These are phyloP conservation scores for Cnidoscolus chayamansa DNA, from an alignment of 441 rosid genomes.

Conservation along the genomic window DNA sequence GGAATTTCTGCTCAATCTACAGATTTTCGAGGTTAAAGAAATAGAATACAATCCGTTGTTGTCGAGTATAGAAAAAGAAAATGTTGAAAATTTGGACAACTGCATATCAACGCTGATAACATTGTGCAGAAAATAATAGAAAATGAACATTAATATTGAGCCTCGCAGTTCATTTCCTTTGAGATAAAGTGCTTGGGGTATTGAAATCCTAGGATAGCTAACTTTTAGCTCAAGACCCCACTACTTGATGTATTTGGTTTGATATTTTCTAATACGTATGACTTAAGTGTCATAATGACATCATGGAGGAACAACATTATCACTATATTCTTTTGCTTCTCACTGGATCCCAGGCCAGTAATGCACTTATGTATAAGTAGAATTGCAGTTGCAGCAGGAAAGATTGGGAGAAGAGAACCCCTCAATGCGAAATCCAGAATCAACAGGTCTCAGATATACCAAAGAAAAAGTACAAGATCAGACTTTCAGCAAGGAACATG, in stretches of 20 bases:
- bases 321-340: too few species aligned
- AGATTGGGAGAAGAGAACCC: background rate
- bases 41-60: background rate
- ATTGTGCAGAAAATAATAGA: background rate
- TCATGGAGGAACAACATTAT: too few species aligned
- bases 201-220: background rate
- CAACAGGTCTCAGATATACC: background rate
- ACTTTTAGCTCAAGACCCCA: too few species aligned
- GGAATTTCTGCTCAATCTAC: background rate
- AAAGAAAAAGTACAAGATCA: background rate
- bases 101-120: background rate
- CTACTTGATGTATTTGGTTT: too few species aligned
- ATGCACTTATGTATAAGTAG: background rate
- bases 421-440: background rate
- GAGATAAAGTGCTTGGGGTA: background rate
- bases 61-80: background rate
- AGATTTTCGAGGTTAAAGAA: background rate
- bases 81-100: background rate
- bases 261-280: too few species aligned
- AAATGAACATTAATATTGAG: background rate
- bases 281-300: too few species aligned
- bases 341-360: background rate
- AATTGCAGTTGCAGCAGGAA: background rate
- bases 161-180: background rate
- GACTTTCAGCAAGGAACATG: background rate